These are phyloP conservation scores for Amphicarpaea edgeworthii DNA, from an alignment of 306 rosid genomes.

Conservation along the genomic window DNA sequence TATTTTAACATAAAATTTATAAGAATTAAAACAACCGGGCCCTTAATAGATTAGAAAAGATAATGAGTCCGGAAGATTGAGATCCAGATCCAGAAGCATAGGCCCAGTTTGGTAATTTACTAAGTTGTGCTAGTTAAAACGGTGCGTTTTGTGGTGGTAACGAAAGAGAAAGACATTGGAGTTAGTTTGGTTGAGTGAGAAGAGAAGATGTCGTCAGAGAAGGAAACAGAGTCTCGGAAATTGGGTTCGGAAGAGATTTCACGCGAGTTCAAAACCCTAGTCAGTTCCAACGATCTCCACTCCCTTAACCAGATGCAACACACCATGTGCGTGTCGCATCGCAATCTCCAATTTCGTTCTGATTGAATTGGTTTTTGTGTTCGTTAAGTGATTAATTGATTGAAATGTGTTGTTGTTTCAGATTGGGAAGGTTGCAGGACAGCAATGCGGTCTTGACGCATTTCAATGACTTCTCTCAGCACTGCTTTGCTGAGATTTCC, in stretches of 20 bases:
- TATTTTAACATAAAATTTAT: too few species aligned
- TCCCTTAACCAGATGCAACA: conserved; percentile 76
- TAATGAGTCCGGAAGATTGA: not conserved
- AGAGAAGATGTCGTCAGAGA: conserved; percentile 45
- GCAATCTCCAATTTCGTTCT: not conserved
- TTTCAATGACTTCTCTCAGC: conserved; percentile 84
- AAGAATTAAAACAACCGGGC: not conserved
- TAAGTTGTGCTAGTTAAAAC: not conserved
- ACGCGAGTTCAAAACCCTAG: conserved; percentile 78
- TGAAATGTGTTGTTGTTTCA: conserved; percentile 46
- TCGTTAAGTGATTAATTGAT: not conserved
- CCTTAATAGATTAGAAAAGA: not conserved
- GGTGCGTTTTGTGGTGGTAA: not conserved
- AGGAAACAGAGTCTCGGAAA: conserved; percentile 52
- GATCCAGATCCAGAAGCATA: not conserved
- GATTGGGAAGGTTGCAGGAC: conserved; percentile 97
- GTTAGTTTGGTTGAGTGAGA: not conserved
- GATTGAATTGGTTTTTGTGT: not conserved
- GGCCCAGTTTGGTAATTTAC: conserved; percentile 16
- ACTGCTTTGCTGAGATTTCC: conserved; percentile 75
- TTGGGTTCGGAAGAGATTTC: conserved; percentile 68
- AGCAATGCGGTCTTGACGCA: conserved; percentile 90
- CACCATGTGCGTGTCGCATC: conserved; percentile 57
- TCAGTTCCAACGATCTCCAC: conserved; percentile 66
- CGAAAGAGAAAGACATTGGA: not conserved